Base-by-base conservation (phyloP, 176 grass and related monocot species). In the Triticum dicoccoides region DNA sequence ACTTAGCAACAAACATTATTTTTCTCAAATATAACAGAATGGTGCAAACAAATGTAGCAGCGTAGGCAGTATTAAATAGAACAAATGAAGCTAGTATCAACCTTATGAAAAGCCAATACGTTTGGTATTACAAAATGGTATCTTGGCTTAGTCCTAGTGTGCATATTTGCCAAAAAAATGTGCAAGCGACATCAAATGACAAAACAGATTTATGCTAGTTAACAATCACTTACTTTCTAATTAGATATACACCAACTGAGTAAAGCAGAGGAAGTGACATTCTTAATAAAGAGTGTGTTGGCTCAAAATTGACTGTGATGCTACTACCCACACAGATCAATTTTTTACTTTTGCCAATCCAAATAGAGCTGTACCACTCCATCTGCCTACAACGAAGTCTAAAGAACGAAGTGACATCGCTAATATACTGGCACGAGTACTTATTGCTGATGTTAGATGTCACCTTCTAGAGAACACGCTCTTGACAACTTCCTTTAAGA, bases 1-100 rank as follows among this genome's bases (percentile, higher is more conserved):
- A 84, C 49, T 90, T 76, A 92, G 34, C 39, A 72, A 9, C 7
- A 88, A 34, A 69, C 61, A 45, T 76, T 44, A 7, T 71, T 71
- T 47, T 82, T 24, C 37, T 49, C 9, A 81, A 69, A 30, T 27
- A 68, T 61, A 81, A 14, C 23, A 62, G 4, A 66, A 74, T 27
- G 47, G 23, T 0, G 5, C 74, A 49, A 65, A 18, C 12, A 87
- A 54, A 75, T 39, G 69, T 67, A 87, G 34, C 63, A 41, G 12
- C 11, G 17, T 52, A 61, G n/a, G 32, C 38, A 77, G 77, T 37
- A 73, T 29, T 75, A 51, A 17, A 75, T 33, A 8, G 6, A 61
- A 7, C 14, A 34, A 20, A 79, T 37, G 10, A 79, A 83, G 65
- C n/a, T 65, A 86, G 11, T 51, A 69, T 29, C 11, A 74, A 18